Percentiles rank a stretch among this genome's conserved stretches.
Evolutionary conservation across 192 early-diverging fungal genomes (phyloP).

Genomic region (Coemansia sp.): DNA sequence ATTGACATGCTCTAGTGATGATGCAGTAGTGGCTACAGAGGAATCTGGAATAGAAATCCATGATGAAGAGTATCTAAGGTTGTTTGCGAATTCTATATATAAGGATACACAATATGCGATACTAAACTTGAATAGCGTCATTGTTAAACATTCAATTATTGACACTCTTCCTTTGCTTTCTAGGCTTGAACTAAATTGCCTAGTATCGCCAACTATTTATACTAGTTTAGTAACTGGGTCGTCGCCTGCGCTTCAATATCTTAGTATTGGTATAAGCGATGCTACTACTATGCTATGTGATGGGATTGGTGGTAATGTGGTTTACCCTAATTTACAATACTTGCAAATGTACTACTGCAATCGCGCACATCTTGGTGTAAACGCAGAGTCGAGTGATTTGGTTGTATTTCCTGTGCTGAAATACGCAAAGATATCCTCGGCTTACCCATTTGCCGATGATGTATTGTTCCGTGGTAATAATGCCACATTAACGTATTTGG

Average conservation of each 20-base stretch:
- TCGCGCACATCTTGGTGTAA: neutral
- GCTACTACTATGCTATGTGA: neutral
- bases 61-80: neutral
- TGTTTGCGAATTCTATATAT: neutral
- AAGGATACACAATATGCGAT: neutral
- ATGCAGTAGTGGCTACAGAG: neutral
- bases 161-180: neutral
- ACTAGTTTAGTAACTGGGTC: neutral
- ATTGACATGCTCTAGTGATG: neutral
- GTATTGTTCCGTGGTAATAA: slow-evolving; percentile 16
- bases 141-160: neutral
- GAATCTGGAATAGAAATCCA: neutral
- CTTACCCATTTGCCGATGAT: slow-evolving; percentile 18
- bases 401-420: slow-evolving; percentile 3
- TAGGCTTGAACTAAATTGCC: neutral
- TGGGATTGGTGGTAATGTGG: neutral
- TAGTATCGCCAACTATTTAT: neutral
- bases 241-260: neutral
- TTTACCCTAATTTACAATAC: slow-evolving; percentile 12
- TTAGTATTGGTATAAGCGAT: neutral
- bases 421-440: neutral
- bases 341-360: neutral
- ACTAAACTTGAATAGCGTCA: neutral
- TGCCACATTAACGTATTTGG: slow-evolving; percentile 3
- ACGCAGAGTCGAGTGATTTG: neutral